Conservation (phyloP, 2,329 filamentous ascomycete species). For the Volutella citrinella region DNA sequence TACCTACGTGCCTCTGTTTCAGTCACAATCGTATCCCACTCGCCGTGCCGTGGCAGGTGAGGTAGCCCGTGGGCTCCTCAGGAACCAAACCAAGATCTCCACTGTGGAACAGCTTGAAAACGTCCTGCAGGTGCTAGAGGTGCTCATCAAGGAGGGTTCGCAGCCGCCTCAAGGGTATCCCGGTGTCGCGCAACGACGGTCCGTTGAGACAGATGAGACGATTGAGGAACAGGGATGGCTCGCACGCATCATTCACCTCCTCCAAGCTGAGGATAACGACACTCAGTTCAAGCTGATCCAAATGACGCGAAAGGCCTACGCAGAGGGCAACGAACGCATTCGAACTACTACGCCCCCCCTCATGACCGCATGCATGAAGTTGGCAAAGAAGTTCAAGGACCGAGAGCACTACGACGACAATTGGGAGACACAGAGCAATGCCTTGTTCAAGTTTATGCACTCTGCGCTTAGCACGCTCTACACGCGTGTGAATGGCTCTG, state of each 20-base stretch:
- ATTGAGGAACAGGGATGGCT: conserved; percentile 98
- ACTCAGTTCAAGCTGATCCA: conserved; percentile 93
- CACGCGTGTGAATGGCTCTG: conserved; percentile 72
- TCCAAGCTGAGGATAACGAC: conserved; percentile 81
- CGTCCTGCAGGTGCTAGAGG: conserved; percentile 82
- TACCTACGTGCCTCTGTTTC: conserved; percentile 84
- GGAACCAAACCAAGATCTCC: conserved; percentile 75
- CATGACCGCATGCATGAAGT: conserved; percentile 83
- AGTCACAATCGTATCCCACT: conserved; percentile 90
- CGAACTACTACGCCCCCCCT: conserved; percentile 93
- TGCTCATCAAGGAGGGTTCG: conserved; percentile 89
- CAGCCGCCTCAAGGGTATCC: conserved; percentile 83
- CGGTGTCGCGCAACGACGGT: conserved; percentile 72
- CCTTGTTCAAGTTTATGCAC: conserved; percentile 95
- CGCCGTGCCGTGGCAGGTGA: conserved; percentile 87
- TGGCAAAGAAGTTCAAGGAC: conserved; percentile 83
- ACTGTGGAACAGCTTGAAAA: conserved; percentile 80
- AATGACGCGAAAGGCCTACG: conserved; percentile 79
- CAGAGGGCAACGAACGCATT: conserved; percentile 90
- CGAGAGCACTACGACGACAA: conserved; percentile 78
- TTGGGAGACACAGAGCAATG: conserved; percentile 64
- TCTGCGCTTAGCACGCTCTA: conserved; percentile 83
- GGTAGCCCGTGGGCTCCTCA: conserved; percentile 77
- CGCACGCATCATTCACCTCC: conserved; percentile 84
- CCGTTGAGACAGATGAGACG: conserved; percentile 88